Percentiles rank a stretch among this genome's conserved stretches.
phyloP scores from a whole-genome alignment of 805 yeast species.

The Yarrowia sp. region DNA sequence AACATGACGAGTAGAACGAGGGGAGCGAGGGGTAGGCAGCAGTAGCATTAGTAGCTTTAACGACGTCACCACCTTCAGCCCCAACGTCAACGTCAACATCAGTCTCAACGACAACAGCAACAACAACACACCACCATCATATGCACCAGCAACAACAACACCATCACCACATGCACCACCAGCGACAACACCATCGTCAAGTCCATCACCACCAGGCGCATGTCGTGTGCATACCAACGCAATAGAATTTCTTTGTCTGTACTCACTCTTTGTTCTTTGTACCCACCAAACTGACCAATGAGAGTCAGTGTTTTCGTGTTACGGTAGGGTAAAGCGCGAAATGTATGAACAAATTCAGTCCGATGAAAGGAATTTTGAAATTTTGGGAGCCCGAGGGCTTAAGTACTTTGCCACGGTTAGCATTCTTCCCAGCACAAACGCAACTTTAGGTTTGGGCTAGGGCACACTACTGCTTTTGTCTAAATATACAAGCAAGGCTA shows the following conservation, averaged over 20 bases:
- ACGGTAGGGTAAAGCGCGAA: constrained; percentile 39
- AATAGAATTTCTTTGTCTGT: constrained; percentile 34
- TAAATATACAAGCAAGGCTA: constrained; percentile 36
- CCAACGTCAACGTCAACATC: background rate
- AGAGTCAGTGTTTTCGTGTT: constrained; percentile 38
- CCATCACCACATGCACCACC: constrained; percentile 4
- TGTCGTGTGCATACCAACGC: constrained; percentile 34
- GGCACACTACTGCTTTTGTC: constrained; percentile 29
- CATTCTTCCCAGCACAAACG: constrained; percentile 39
- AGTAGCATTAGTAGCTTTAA: background rate
- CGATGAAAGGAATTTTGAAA: constrained; percentile 39
- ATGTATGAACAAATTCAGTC: constrained; percentile 38
- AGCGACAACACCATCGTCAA: constrained; percentile 10
- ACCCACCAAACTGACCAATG: constrained; percentile 39
- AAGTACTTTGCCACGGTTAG: constrained; percentile 38
- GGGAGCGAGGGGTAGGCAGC: background rate
- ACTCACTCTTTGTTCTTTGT: constrained; percentile 38
- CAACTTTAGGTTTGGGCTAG: constrained; percentile 33
- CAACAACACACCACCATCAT: background rate
- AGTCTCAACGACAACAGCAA: background rate
- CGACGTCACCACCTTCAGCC: background rate
- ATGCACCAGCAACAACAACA: constrained; percentile 10
- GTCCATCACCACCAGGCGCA: constrained; percentile 25
- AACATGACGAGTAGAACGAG: constrained; percentile 13
- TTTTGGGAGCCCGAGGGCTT: constrained; percentile 40